Evolutionary conservation across 2,329 filamentous ascomycete genomes (phyloP).

Genomic region (Aspergillus hiratsukae): DNA sequence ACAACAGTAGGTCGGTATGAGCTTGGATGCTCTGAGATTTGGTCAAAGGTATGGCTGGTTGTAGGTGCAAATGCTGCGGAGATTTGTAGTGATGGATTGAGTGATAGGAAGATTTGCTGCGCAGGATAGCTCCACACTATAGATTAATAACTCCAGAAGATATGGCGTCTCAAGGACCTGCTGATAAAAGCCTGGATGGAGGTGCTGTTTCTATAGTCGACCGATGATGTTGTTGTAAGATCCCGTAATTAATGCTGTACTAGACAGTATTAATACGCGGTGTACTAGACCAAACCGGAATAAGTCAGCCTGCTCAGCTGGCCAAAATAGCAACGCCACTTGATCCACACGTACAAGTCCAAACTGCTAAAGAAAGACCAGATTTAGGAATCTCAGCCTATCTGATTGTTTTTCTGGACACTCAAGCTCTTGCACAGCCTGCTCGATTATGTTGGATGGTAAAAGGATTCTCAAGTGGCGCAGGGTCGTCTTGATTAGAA

Average conservation of each 20-base stretch:
- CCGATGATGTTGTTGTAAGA: not conserved
- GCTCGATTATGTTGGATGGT: not conserved
- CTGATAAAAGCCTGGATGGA: conserved; percentile 5
- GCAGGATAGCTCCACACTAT: no score
- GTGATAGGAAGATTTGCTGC: no score
- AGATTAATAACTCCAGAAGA: no score
- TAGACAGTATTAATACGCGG: conserved; percentile 10
- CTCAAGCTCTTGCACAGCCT: not conserved
- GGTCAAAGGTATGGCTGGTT: no score
- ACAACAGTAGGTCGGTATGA: no score
- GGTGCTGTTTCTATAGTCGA: not conserved
- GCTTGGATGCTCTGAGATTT: no score
- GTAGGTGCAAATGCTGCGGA: no score
- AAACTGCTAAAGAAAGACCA: not conserved
- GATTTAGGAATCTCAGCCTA: not conserved
- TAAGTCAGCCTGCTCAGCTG: conserved; percentile 3
- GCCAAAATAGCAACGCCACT: conserved; percentile 14
- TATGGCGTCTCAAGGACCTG: no score
- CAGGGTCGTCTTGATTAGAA: not conserved
- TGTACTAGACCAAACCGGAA: not conserved
- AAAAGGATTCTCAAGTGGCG: not conserved
- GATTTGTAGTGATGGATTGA: no score
- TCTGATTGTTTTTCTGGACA: not conserved
- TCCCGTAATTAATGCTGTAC: conserved; percentile 4
- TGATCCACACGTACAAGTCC: not conserved